phyloP scores from a whole-genome alignment of 2,329 filamentous ascomycete species.

The Fusarium nisikadoi region DNA sequence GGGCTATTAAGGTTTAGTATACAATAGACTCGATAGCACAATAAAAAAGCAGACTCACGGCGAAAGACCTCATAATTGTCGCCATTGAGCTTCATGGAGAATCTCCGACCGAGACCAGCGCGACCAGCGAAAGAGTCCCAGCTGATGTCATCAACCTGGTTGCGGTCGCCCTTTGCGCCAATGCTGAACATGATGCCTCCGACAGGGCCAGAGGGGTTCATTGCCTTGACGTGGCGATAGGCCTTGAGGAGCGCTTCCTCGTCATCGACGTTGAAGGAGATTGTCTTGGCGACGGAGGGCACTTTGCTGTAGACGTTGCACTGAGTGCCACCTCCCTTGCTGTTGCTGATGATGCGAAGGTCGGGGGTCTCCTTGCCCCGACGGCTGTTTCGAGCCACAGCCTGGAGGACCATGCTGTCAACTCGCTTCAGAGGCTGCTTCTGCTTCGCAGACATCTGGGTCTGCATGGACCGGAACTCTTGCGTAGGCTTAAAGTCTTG shows the following conservation, averaged over 20 bases:
- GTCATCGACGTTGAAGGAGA: slow-evolving; percentile 12
- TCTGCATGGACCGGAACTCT: not conserved
- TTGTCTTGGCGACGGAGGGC: not conserved
- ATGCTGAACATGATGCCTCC: slow-evolving; percentile 22
- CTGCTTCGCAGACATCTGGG: not conserved
- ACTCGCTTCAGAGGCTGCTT: slow-evolving; percentile 5
- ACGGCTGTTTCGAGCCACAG: not conserved
- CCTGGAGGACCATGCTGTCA: slow-evolving; percentile 9
- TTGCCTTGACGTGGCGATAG: slow-evolving; percentile 16
- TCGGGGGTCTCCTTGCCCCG: not conserved
- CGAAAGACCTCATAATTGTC: not conserved
- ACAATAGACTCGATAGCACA: not conserved
- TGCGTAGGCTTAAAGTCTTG: not conserved
- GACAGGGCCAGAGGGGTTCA: slow-evolving; percentile 7
- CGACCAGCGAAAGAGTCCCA: slow-evolving; percentile 1
- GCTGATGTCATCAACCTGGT: not conserved
- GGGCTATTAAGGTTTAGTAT: not conserved
- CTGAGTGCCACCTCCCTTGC: slow-evolving; percentile 4
- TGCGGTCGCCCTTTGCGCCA: not conserved
- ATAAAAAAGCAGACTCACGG: not conserved
- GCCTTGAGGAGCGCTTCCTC: slow-evolving; percentile 12
- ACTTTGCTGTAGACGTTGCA: slow-evolving; percentile 20
- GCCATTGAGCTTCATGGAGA: not conserved
- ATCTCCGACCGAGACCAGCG: not conserved
- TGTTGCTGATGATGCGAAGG: slow-evolving; percentile 12